Conservation (phyloP, 768 basidiomycete genomes). For the Fomitopsis pulvina region DNA sequence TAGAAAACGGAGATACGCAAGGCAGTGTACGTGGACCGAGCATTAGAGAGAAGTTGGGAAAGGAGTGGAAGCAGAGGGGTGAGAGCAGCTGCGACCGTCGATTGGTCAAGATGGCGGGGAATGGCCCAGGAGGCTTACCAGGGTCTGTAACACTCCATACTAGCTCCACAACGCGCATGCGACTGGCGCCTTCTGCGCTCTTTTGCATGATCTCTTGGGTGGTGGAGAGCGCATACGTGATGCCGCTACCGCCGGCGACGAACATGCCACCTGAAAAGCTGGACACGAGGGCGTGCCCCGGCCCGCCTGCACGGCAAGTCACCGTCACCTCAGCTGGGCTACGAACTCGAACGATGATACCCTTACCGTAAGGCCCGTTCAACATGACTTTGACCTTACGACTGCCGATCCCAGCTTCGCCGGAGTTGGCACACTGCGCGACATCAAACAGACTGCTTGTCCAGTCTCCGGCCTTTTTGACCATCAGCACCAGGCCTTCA, state of each 20-base stretch:
- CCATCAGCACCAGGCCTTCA: constrained; percentile 42
- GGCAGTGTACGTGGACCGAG: constrained; percentile 17
- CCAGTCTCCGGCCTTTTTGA: constrained; percentile 46
- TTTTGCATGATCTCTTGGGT: constrained; percentile 47
- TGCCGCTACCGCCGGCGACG: constrained; percentile 55
- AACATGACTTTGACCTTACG: constrained; percentile 34
- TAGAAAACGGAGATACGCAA: constrained; percentile 37
- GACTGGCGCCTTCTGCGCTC: constrained; percentile 27
- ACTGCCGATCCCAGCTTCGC: constrained; percentile 21
- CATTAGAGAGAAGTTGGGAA: constrained; percentile 29
- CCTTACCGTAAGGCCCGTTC: constrained; percentile 49
- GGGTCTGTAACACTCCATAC: constrained; percentile 48
- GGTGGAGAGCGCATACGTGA: constrained; percentile 47
- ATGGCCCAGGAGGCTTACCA: constrained; percentile 23
- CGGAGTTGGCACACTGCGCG: constrained; percentile 30
- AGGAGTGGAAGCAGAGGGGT: constrained; percentile 33
- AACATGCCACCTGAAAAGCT: constrained; percentile 49
- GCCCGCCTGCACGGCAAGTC: constrained; percentile 36
- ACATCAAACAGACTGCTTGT: constrained; percentile 37
- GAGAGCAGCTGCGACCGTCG: constrained; percentile 24
- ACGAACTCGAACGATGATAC: background rate
- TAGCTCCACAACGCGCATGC: constrained; percentile 41
- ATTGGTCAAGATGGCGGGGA: constrained; percentile 10
- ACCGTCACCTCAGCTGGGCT: too few relatives aligned
- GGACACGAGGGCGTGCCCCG: constrained; percentile 38